Conservation (phyloP, 768 basidiomycete genomes). For the Lactarius hengduanensis region DNA sequence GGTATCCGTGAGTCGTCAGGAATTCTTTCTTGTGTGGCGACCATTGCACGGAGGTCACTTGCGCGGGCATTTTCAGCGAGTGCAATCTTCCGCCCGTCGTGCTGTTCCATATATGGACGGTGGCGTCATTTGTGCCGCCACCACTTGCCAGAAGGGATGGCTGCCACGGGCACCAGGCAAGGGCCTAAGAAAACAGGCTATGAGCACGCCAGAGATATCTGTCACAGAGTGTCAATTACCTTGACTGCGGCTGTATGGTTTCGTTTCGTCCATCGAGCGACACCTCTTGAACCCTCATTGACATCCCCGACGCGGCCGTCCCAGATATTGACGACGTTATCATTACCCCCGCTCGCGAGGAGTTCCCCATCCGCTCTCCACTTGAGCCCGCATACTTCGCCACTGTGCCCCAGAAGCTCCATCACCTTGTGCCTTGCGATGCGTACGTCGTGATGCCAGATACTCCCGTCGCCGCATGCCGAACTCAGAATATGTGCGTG, state of each 20-base stretch:
- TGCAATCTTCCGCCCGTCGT: constrained; percentile 91
- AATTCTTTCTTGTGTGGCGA: constrained; percentile 87
- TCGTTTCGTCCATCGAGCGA: constrained; percentile 86
- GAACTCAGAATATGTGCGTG: constrained; percentile 80
- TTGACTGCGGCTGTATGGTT: constrained; percentile 90
- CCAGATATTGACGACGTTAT: constrained; percentile 99
- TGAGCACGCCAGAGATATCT: neutral
- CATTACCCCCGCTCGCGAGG: constrained; percentile 96
- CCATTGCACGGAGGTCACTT: constrained; percentile 90
- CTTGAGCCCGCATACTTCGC: constrained; percentile 90
- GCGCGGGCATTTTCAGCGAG: constrained; percentile 80
- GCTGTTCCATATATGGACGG: constrained; percentile 87
- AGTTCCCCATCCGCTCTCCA: constrained; percentile 75
- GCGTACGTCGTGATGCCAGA: constrained; percentile 96
- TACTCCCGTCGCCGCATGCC: constrained; percentile 91
- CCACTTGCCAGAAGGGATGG: constrained; percentile 29
- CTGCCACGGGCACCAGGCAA: constrained; percentile 99
- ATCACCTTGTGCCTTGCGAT: constrained; percentile 66
- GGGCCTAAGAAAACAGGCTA: constrained; percentile 53
- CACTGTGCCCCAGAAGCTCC: constrained; percentile 88
- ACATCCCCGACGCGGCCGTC: constrained; percentile 59
- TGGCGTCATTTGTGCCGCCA: constrained; percentile 84
- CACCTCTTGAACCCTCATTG: constrained; percentile 49
- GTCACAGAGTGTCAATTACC: constrained; percentile 35
- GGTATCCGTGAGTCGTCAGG: constrained; percentile 91